Evolutionary conservation across 2,329 filamentous ascomycete genomes (phyloP).

Genomic region (Fusarium verrucosum): DNA sequence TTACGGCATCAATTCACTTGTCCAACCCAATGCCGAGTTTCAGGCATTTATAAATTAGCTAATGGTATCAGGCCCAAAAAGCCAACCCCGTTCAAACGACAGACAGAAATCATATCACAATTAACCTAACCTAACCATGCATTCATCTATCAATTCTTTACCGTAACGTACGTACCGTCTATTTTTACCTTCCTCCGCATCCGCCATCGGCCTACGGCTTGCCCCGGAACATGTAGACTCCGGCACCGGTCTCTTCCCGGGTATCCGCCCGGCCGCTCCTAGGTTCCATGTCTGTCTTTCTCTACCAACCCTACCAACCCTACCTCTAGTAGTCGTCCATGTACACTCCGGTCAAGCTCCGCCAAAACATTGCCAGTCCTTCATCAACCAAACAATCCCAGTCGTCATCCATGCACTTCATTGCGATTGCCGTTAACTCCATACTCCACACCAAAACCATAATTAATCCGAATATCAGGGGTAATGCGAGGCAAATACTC

Average conservation of each 20-base stretch:
- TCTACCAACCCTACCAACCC: too few relatives aligned
- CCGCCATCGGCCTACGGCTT: slow-evolving; percentile 33
- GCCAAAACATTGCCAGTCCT: slow-evolving; percentile 26
- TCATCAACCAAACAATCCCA: slow-evolving; percentile 27
- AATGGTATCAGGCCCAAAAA: background rate
- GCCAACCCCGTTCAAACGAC: background rate
- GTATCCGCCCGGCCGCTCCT: slow-evolving; percentile 36
- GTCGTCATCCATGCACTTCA: slow-evolving; percentile 29
- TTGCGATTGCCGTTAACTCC: slow-evolving; percentile 34
- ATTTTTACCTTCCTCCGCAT: slow-evolving; percentile 27
- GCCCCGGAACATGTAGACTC: slow-evolving; percentile 16
- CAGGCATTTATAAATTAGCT: slow-evolving; percentile 2
- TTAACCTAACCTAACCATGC: too few relatives aligned
- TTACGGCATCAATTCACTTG: slow-evolving; percentile 25
- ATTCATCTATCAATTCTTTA: background rate
- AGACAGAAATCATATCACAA: too few relatives aligned
- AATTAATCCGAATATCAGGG: slow-evolving; percentile 40
- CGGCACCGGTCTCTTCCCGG: slow-evolving; percentile 40
- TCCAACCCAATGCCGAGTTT: slow-evolving; percentile 6
- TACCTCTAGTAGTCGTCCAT: slow-evolving; percentile 19
- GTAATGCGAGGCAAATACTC: slow-evolving; percentile 43
- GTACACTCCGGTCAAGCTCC: slow-evolving; percentile 28
- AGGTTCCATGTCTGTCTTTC: too few relatives aligned
- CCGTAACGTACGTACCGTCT: slow-evolving; percentile 5
- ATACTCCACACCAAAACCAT: slow-evolving; percentile 42